These are phyloP conservation scores for Elsinoe necatrix DNA, from an alignment of 2,329 filamentous ascomycete species.

Conservation along the genomic window DNA sequence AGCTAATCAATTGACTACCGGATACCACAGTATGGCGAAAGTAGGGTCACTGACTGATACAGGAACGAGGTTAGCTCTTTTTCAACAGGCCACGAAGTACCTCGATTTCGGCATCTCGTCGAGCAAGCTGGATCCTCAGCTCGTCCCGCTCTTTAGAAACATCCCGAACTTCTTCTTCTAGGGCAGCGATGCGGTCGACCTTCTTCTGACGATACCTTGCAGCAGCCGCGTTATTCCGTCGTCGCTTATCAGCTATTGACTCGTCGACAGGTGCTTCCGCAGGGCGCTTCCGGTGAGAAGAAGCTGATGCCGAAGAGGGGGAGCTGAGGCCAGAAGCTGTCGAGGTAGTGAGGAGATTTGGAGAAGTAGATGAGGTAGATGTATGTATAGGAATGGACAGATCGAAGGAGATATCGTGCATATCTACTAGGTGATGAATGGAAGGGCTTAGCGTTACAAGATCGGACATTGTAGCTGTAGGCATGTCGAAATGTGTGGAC, in stretches of 20 bases:
- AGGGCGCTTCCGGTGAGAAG: neutral
- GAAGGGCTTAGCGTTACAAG: neutral
- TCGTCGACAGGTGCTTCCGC: neutral
- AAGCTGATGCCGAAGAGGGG: neutral
- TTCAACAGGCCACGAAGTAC: slow-evolving; percentile 33
- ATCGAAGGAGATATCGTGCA: neutral
- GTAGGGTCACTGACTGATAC: neutral
- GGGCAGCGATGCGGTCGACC: slow-evolving; percentile 53
- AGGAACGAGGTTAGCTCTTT: neutral
- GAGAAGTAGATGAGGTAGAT: neutral
- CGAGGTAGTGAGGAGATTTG: neutral
- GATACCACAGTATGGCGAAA: neutral
- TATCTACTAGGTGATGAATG: neutral
- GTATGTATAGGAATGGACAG: neutral
- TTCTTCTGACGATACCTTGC: slow-evolving; percentile 60
- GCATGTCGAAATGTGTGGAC: neutral
- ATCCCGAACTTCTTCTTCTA: slow-evolving; percentile 50
- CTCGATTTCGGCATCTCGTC: slow-evolving; percentile 55
- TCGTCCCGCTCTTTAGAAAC: slow-evolving; percentile 53
- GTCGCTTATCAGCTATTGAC: slow-evolving; percentile 40
- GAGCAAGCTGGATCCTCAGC: slow-evolving; percentile 50
- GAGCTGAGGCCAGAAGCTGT: neutral
- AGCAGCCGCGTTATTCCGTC: slow-evolving; percentile 58
- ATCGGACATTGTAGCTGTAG: neutral
- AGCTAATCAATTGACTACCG: neutral